Conservation (phyloP, 2,329 filamentous ascomycete genomes). For the Cordyceps sp. region DNA sequence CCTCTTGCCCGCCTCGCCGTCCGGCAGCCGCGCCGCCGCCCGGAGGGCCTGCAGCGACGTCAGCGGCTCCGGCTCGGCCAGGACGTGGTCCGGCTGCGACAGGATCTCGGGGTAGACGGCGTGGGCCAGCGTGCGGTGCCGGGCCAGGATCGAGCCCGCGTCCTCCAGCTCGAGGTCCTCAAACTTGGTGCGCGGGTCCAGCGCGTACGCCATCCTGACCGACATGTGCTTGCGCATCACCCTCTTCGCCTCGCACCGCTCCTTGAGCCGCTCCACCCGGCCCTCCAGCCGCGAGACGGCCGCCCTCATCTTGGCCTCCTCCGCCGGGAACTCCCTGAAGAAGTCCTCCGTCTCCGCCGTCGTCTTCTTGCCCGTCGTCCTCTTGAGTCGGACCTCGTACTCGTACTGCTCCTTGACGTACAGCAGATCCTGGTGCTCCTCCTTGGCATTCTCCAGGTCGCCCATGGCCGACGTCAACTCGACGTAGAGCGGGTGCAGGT, state of each 20-base stretch:
- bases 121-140: conserved; percentile 17
- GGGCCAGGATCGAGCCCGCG: conserved; percentile 7
- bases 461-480: conserved; percentile 24
- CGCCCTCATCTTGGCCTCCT: conserved; percentile 16
- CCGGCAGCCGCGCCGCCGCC: conserved; percentile 19
- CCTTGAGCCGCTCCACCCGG: conserved; percentile 17
- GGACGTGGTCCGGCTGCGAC: conserved; percentile 29
- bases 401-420: conserved; percentile 20
- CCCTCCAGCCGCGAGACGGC: conserved; percentile 17
- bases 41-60: conserved; percentile 24
- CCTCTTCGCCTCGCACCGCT: conserved; percentile 21
- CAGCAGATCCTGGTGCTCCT: conserved; percentile 27
- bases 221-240: conserved; percentile 26
- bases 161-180: conserved; percentile 26
- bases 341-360: conserved; percentile 25
- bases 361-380: conserved; percentile 10
- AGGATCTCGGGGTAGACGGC: conserved; percentile 26
- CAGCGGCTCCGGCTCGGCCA: conserved; percentile 18
- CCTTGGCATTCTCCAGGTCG: conserved; percentile 28
- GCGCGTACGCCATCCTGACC: conserved; percentile 19
- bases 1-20: conserved; percentile 15
- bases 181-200: conserved; percentile 18
- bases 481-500: conserved; percentile 29
- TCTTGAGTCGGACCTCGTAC: conserved; percentile 18
- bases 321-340: conserved; percentile 21